Conservation (phyloP, 31 red algal genomes). For the Porphyra umbilicalis region DNA sequence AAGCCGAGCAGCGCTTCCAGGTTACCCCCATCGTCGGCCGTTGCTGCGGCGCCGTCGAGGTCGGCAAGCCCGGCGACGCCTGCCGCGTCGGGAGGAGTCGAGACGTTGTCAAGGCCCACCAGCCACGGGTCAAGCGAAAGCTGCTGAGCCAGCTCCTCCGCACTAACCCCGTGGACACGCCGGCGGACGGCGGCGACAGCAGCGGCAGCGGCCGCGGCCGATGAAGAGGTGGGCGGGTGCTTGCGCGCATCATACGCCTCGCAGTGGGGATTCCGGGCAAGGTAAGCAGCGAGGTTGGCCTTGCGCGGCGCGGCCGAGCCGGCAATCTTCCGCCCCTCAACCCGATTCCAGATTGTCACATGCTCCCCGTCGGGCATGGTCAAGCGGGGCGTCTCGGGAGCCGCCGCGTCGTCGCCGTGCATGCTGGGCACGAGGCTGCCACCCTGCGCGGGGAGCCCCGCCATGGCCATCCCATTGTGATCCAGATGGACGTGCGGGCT, state of each 20-base stretch:
- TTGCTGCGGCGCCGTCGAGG: neutral
- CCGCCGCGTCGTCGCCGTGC: neutral
- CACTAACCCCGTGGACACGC: neutral
- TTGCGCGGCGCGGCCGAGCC: constrained; percentile 79
- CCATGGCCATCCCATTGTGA: neutral
- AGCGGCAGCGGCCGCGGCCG: neutral
- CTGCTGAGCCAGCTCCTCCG: neutral
- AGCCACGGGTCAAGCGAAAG: neutral
- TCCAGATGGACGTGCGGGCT: neutral
- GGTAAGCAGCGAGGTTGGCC: constrained; percentile 74
- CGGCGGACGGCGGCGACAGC: neutral
- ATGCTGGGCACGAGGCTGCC: neutral
- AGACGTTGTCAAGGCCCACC: neutral
- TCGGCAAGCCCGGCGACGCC: neutral
- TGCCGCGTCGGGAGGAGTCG: neutral
- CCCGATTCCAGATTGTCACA: constrained; percentile 93
- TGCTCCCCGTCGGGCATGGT: constrained; percentile 51
- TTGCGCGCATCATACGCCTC: constrained; percentile 42
- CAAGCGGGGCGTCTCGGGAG: neutral
- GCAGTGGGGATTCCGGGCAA: constrained; percentile 79
- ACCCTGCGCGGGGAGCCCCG: neutral
- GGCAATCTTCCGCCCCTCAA: constrained; percentile 86
- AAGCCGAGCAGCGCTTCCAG: neutral
- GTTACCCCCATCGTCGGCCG: neutral
- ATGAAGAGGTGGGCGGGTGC: neutral